Evolutionary conservation across 495 filamentous ascomycete genomes (phyloP), one percentile per base, ranked within the genome.

Genomic region (Penicillium roqueforti): DNA sequence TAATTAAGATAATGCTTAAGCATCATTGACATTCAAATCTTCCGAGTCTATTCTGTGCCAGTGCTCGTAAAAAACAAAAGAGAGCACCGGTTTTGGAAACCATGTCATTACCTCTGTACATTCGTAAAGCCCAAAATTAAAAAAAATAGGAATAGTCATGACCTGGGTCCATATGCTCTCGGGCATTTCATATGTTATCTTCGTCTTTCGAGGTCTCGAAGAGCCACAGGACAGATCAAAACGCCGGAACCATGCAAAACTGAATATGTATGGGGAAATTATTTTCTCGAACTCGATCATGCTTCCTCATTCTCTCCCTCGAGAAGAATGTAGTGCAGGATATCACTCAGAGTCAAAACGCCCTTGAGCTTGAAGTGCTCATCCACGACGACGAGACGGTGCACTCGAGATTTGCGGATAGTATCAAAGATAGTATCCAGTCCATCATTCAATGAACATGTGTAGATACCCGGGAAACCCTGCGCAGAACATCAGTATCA

Each of bases 391-490:
- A 97, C 86, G 23, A 99, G 75, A 58, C 93, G 81, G 70, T 99
- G 93, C 22, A 97, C 92, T 29, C 95, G 81, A 13, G 90, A 95
- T 69, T 89, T 92, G 58, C 93, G 88, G 59, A 99, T 91, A 0
- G 95, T 97, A 68, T 96, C 91, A 65, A 97, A 97, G 59, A 99
- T 93, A 23, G 93, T 89, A 65, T 95, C 91, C 44, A 99, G 77
- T 29, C 91, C 86, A 64, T 99, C 93, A 53, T 96, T 83, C 54
- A 93, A 77, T 13, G 87, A 87, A 72, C 93, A 99, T 3, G 92
- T 99, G 71, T 96, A 97, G 54, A 99, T 96, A 20, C 93, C 93
- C 13, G 90, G 83, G 62, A 96, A 97, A 60, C 97, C 95, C 86
- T 88, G 53, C 5, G 18, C 1, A 6, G 1, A 13, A 16, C 3